A percentile compares a stretch with the other conserved stretches of the same genome.
phyloP scores from a whole-genome alignment of 169 alveolate species.

The Perkinsus olseni region DNA sequence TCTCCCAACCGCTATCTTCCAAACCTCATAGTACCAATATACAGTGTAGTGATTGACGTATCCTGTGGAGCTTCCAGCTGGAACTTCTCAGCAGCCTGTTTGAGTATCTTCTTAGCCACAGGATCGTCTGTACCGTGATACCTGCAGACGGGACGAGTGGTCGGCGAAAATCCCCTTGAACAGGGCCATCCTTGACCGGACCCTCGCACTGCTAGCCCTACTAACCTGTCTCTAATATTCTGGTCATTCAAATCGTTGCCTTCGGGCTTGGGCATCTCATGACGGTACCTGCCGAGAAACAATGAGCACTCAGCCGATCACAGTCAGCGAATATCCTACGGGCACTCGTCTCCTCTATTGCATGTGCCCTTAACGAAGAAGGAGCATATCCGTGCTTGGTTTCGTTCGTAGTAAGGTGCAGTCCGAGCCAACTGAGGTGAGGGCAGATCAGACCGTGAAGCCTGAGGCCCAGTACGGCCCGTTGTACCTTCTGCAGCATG shows the following conservation, averaged over 20 bases:
- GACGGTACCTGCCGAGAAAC: conserved; percentile 42
- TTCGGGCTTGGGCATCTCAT: conserved; percentile 32
- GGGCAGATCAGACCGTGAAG: neutral
- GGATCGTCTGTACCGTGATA: conserved; percentile 72
- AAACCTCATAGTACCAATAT: conserved; percentile 41
- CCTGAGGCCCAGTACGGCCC: neutral
- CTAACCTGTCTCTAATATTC: conserved; percentile 50
- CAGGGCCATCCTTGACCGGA: neutral
- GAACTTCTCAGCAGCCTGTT: conserved; percentile 33
- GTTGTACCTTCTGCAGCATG: conserved; percentile 22
- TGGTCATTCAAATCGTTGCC: conserved; percentile 50
- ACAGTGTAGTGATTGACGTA: conserved; percentile 51
- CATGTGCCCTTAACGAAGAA: conserved; percentile 86
- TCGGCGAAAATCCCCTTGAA: neutral
- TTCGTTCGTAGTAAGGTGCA: conserved; percentile 76
- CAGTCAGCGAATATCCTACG: conserved; percentile 38
- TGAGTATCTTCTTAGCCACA: conserved; percentile 59
- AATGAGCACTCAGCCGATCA: neutral
- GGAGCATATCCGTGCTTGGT: conserved; percentile 84
- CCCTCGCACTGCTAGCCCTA: neutral
- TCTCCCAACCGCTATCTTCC: neutral
- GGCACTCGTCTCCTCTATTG: conserved; percentile 87
- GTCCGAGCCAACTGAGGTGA: conserved; percentile 48
- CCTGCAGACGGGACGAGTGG: neutral
- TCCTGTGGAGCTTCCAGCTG: conserved; percentile 56